phyloP scores from a whole-genome alignment of 176 grass and related monocot species.

The Neostapfia colusana region DNA sequence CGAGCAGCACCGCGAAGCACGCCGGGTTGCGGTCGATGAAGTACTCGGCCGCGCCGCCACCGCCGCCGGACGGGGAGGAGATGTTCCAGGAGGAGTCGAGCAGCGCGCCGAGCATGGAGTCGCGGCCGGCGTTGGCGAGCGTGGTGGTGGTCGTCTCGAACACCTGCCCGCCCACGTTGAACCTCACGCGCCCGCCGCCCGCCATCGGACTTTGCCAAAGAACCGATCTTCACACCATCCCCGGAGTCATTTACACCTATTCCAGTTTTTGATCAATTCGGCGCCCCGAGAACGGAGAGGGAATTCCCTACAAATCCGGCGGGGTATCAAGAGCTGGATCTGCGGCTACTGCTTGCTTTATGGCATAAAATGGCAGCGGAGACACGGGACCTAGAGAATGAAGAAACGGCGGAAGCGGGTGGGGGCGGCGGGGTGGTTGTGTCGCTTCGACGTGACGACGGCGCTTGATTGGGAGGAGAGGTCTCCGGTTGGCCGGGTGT shows the following conservation, averaged over 20 bases:
- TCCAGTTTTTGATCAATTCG: background rate
- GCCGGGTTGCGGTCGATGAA: conserved; percentile 94
- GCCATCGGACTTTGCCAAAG: background rate
- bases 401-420: background rate
- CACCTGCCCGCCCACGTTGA: conserved; percentile 90
- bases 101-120: conserved; percentile 94
- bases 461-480: conserved; percentile 28
- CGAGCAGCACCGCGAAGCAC: conserved; percentile 84
- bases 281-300: background rate
- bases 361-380: conserved; percentile 17
- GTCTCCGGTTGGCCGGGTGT: background rate
- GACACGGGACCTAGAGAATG: background rate
- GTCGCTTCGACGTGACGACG: conserved; percentile 50
- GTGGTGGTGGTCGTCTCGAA: conserved; percentile 96
- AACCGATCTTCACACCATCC: background rate
- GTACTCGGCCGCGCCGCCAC: conserved; percentile 39
- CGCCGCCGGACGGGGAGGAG: background rate
- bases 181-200: conserved; percentile 65
- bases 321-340: background rate
- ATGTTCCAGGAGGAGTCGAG: conserved; percentile 91
- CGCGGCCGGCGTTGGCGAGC: conserved; percentile 81
- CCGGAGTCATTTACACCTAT: background rate
- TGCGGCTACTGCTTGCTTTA: conserved; percentile 1
- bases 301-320: conserved; percentile 19
- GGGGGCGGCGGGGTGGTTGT: conserved; percentile 3